Percentiles rank a stretch among this genome's conserved stretches.
phyloP scores from a whole-genome alignment of 2,329 filamentous ascomycete genomes.

The Zasmidium cellare region DNA sequence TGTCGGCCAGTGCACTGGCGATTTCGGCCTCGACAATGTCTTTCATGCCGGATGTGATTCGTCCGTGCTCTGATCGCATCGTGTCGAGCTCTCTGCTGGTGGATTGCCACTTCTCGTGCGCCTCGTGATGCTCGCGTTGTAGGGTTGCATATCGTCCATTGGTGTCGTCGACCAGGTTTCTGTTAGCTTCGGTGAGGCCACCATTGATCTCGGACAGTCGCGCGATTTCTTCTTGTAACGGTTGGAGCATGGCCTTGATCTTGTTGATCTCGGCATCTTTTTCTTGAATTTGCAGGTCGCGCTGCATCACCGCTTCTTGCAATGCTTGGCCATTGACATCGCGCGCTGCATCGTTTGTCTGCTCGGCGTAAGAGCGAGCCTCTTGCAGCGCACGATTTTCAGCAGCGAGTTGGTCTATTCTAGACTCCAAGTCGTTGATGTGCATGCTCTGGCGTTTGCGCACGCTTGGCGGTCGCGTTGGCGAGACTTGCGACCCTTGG shows the following conservation, averaged over 20 bases:
- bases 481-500: conserved; percentile 82
- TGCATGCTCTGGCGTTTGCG: conserved; percentile 98
- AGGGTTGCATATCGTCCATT: conserved; percentile 69
- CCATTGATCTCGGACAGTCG: conserved; percentile 82
- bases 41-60: conserved; percentile 64
- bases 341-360: conserved; percentile 16
- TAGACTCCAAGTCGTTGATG: conserved; percentile 80
- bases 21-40: conserved; percentile 63
- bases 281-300: conserved; percentile 71
- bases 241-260: conserved; percentile 70
- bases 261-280: conserved; percentile 84
- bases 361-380: conserved; percentile 42
- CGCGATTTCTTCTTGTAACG: conserved; percentile 77
- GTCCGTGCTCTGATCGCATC: conserved; percentile 62
- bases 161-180: conserved; percentile 73
- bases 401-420: conserved; percentile 77
- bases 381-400: conserved; percentile 82
- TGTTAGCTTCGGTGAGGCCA: conserved; percentile 73
- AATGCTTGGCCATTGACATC: conserved; percentile 56
- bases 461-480: conserved; percentile 91
- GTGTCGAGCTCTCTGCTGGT: conserved; percentile 69
- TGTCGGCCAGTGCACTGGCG: conserved; percentile 68
- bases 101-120: conserved; percentile 54
- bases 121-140: conserved; percentile 62
- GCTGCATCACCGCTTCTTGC: conserved; percentile 59